Evolutionary conservation across 208 protist genomes (phyloP).

Genomic region (Wallacemonas collosoma): DNA sequence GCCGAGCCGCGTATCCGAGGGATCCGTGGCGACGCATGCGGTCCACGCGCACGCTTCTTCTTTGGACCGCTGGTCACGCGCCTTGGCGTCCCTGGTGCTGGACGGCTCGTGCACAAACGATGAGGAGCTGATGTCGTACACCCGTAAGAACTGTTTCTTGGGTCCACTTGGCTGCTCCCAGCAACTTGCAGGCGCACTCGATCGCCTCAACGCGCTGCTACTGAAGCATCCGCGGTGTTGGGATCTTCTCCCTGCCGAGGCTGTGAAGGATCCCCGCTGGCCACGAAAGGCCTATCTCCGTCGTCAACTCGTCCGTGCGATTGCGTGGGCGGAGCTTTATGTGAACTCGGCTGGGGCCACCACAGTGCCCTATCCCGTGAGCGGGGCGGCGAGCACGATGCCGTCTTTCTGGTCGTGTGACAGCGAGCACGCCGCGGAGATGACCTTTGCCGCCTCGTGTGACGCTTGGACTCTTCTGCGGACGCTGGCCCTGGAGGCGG

Average conservation of each 20-base stretch:
- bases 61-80: conserved; percentile 17
- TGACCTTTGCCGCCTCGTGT: conserved; percentile 42
- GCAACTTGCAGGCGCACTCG: conserved; percentile 22
- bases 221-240: not conserved
- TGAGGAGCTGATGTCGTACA: not conserved
- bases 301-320: conserved; percentile 42
- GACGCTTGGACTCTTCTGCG: conserved; percentile 59
- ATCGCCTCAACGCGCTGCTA: conserved; percentile 15
- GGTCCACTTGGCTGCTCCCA: conserved; percentile 27
- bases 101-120: not conserved
- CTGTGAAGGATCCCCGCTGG: conserved; percentile 1
- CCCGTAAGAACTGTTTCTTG: conserved; percentile 20
- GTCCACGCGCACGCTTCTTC: not conserved
- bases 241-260: not conserved
- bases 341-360: conserved; percentile 25
- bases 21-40: not conserved
- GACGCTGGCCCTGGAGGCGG: conserved; percentile 57
- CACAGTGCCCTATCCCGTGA: not conserved
- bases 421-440: conserved; percentile 33
- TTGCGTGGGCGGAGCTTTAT: conserved; percentile 75
- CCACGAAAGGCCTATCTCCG: not conserved
- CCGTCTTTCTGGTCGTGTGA: not conserved
- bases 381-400: not conserved
- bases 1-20: not conserved
- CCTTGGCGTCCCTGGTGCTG: conserved; percentile 1